Evolutionary conservation across 164 flowering plant species (phyloP).

Genomic region (Euptelea pleiosperma): DNA sequence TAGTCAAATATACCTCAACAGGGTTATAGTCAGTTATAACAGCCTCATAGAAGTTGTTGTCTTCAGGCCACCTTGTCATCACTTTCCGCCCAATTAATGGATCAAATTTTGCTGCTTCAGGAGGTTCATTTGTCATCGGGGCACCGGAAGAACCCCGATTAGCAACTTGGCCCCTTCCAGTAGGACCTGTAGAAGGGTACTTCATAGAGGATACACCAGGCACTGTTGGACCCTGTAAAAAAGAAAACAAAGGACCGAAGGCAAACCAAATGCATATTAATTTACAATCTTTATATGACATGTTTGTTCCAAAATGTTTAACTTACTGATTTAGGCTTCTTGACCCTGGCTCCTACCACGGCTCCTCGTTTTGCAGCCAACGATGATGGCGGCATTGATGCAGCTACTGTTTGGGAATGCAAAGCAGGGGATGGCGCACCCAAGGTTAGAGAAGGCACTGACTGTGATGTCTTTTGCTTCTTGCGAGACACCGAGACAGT

Average conservation of each 20-base stretch:
- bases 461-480: conserved; percentile 64
- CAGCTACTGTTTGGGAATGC: conserved; percentile 37
- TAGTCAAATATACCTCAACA: conserved; percentile 43
- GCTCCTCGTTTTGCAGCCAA: conserved; percentile 36
- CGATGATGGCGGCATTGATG: conserved; percentile 43
- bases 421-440: conserved; percentile 41
- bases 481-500: conserved; percentile 77
- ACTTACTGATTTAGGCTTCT: conserved; percentile 56
- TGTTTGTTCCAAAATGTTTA: conserved; percentile 4
- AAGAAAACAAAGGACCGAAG: neutral
- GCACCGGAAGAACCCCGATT: conserved; percentile 51
- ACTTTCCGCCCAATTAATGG: conserved; percentile 79
- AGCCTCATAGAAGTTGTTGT: conserved; percentile 93
- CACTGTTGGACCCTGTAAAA: conserved; percentile 25
- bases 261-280: conserved; percentile 5
- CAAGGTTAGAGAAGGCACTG: conserved; percentile 39
- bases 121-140: conserved; percentile 42
- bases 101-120: conserved; percentile 46
- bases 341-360: conserved; percentile 32
- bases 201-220: conserved; percentile 42
- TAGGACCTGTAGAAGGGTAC: conserved; percentile 49
- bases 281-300: neutral
- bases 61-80: conserved; percentile 95
- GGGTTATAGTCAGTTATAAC: conserved; percentile 73
- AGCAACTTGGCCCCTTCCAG: conserved; percentile 58